These are phyloP conservation scores for Curvularia verruculosa DNA, from an alignment of 2,329 filamentous ascomycete species.

Conservation along the genomic window DNA sequence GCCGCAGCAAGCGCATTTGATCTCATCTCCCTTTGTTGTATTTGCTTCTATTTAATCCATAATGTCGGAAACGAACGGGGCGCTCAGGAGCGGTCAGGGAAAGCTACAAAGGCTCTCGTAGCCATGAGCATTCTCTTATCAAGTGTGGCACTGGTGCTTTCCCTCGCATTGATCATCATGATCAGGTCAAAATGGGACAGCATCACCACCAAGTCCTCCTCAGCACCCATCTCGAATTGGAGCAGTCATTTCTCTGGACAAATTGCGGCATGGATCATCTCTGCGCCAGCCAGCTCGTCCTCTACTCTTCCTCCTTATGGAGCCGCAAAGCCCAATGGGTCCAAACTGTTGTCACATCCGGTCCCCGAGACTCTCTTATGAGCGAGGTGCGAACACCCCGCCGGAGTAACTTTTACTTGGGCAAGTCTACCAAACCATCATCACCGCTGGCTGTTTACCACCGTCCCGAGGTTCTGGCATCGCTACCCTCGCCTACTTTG, in stretches of 20 bases:
- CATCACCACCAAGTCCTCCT: constrained; percentile 20
- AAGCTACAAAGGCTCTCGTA: constrained; percentile 26
- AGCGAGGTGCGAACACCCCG: constrained; percentile 40
- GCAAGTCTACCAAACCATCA: constrained; percentile 31
- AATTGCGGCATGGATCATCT: constrained; percentile 43
- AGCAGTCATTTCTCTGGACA: constrained; percentile 41
- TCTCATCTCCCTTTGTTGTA: constrained; percentile 35
- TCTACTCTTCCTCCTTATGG: constrained; percentile 42
- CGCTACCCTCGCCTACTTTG: constrained; percentile 46
- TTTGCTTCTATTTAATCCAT: constrained; percentile 39
- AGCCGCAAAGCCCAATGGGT: constrained; percentile 24
- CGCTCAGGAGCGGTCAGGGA: constrained; percentile 26
- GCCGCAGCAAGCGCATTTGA: constrained; percentile 43
- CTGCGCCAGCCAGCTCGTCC: constrained; percentile 38
- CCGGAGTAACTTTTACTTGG: constrained; percentile 33
- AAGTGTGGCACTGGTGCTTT: constrained; percentile 31
- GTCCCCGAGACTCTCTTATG: constrained; percentile 45
- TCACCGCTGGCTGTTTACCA: constrained; percentile 31
- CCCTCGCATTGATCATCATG: constrained; percentile 35
- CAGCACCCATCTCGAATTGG: constrained; percentile 30
- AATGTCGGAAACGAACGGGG: constrained; percentile 38
- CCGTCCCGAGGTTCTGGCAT: constrained; percentile 14
- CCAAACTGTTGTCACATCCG: constrained; percentile 30
- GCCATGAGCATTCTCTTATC: constrained; percentile 33
- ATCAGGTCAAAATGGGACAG: constrained; percentile 34